Percentiles rank a stretch among this genome's conserved stretches.
Evolutionary conservation across 2,329 filamentous ascomycete genomes (phyloP).

Genomic region (Trichoderma brevicompactum): DNA sequence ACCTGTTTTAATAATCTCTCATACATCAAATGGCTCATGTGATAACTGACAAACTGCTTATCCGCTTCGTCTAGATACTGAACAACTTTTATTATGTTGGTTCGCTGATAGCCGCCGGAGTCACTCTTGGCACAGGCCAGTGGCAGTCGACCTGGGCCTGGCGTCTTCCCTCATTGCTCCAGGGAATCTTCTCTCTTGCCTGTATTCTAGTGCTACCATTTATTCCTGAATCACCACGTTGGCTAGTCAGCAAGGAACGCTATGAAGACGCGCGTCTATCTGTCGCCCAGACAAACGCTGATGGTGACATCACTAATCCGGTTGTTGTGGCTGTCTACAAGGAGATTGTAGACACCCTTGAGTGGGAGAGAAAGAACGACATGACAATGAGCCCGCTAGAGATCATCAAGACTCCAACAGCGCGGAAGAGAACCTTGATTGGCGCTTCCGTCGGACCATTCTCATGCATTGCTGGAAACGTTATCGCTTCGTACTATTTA

Average conservation of each 20-base stretch:
- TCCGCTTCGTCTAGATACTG: constrained; percentile 25
- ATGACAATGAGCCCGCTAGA: constrained; percentile 41
- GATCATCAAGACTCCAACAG: constrained; percentile 42
- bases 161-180: constrained; percentile 36
- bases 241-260: constrained; percentile 35
- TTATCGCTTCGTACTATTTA: constrained; percentile 46
- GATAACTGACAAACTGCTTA: background rate
- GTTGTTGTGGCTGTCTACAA: constrained; percentile 41
- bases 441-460: constrained; percentile 37
- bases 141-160: constrained; percentile 39
- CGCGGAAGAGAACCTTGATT: constrained; percentile 41
- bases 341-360: constrained; percentile 46
- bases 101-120: constrained; percentile 52
- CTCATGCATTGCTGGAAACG: constrained; percentile 40
- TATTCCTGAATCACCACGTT: constrained; percentile 43
- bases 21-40: too few relatives aligned
- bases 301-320: constrained; percentile 40
- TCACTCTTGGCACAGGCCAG: constrained; percentile 45
- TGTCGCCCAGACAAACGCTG: constrained; percentile 47
- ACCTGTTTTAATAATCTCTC: too few relatives aligned
- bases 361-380: constrained; percentile 35
- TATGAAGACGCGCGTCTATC: constrained; percentile 43
- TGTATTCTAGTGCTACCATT: constrained; percentile 39
- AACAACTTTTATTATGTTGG: constrained; percentile 45
- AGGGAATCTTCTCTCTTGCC: constrained; percentile 31